These are phyloP conservation scores for Tremella mesenterica DNA, from an alignment of 768 basidiomycete species.

Conservation along the genomic window DNA sequence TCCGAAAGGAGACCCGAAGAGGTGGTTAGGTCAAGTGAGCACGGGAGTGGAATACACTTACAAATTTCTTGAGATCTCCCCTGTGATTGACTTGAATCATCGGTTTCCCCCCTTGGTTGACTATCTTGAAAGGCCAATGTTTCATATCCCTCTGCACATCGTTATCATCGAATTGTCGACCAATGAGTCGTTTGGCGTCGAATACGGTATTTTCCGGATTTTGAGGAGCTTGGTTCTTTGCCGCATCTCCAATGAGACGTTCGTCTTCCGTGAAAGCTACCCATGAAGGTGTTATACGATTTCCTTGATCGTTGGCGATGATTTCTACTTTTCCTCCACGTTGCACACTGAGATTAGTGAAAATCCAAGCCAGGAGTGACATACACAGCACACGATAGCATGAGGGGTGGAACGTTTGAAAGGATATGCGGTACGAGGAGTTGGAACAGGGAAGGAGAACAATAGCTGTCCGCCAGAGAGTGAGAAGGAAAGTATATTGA, in stretches of 20 bases:
- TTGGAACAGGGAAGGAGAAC: not conserved
- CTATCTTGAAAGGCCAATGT: conserved; percentile 48
- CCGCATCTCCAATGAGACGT: conserved; percentile 80
- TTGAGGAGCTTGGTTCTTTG: conserved; percentile 89
- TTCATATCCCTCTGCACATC: conserved; percentile 51
- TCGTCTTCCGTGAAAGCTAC: conserved; percentile 72
- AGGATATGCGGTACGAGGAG: too few relatives aligned
- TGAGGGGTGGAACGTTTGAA: too few relatives aligned
- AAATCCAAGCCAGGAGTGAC: too few relatives aligned
- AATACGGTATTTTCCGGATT: conserved; percentile 93
- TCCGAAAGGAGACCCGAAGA: not conserved
- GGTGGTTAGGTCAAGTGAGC: too few relatives aligned
- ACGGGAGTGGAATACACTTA: conserved; percentile 6
- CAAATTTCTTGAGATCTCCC: conserved; percentile 52
- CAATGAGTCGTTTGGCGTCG: conserved; percentile 92
- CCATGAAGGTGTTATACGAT: conserved; percentile 84
- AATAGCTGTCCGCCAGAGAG: conserved; percentile 3
- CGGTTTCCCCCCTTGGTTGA: conserved; percentile 45
- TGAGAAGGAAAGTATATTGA: not conserved
- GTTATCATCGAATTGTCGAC: conserved; percentile 67
- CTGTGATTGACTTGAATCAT: conserved; percentile 52
- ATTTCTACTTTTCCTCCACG: conserved; percentile 79
- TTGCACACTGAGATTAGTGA: conserved; percentile 65
- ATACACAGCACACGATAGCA: too few relatives aligned
- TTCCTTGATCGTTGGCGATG: conserved; percentile 80